These are phyloP conservation scores for Periconia sp. DNA, from an alignment of 2,329 filamentous ascomycete genomes.

Conservation along the genomic window DNA sequence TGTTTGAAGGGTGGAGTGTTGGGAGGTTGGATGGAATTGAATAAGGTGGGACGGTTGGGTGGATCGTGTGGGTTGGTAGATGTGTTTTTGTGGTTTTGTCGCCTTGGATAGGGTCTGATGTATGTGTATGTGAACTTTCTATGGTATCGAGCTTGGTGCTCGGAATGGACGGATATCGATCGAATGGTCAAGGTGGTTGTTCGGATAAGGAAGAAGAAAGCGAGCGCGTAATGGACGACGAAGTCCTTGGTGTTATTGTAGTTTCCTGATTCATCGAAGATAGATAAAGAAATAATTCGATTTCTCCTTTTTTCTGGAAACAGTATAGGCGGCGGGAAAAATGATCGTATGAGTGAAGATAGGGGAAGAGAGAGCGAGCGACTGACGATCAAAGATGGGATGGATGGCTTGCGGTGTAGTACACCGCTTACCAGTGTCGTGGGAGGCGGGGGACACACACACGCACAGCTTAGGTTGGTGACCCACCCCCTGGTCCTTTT, in stretches of 20 bases:
- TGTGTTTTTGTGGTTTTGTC: background rate
- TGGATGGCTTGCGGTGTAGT: background rate
- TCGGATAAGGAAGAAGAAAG: background rate
- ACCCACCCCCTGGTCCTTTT: too few species aligned
- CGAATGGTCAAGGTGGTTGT: background rate
- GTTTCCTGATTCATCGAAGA: slow-evolving; percentile 7
- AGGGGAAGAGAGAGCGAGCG: background rate
- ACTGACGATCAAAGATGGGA: background rate
- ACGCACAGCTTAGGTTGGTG: background rate
- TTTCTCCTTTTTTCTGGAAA: too few species aligned
- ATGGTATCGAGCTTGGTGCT: too few species aligned
- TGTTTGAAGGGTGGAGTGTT: background rate
- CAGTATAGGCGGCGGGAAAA: background rate
- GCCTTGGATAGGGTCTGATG: too few species aligned
- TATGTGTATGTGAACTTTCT: too few species aligned
- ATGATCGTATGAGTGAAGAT: background rate
- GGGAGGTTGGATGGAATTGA: background rate
- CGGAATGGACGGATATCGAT: too few species aligned
- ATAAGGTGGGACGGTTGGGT: background rate
- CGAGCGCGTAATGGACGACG: slow-evolving; percentile 8
- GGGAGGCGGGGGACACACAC: too few species aligned
- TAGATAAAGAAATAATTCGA: background rate
- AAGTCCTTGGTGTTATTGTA: slow-evolving; percentile 2
- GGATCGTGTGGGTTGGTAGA: background rate
- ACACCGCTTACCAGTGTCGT: background rate